These are phyloP conservation scores for Penicillium oxalicum DNA, from an alignment of 2,329 filamentous ascomycete species.

Conservation along the genomic window DNA sequence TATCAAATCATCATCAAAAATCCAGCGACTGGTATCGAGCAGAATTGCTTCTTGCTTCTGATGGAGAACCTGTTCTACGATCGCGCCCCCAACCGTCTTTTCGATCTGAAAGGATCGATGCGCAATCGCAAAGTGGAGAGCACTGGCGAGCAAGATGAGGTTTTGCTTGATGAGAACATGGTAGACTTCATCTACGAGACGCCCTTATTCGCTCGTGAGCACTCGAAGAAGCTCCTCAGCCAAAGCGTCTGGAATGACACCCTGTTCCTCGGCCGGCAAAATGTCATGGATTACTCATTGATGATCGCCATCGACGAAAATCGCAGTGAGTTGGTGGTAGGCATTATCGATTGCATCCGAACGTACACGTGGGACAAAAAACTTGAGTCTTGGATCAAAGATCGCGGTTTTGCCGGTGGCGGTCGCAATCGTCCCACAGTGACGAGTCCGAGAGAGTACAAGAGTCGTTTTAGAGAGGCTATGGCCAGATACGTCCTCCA, in stretches of 20 bases:
- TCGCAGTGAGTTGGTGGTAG: constrained; percentile 85
- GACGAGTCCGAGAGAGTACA: constrained; percentile 95
- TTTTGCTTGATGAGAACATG: constrained; percentile 95
- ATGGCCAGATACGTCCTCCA: constrained; percentile 76
- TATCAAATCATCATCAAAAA: constrained; percentile 98
- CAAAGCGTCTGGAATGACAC: constrained; percentile 97
- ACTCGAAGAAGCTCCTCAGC: constrained; percentile 87
- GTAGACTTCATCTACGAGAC: constrained; percentile 99
- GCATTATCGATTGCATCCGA: constrained; percentile 96
- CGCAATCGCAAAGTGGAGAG: constrained; percentile 94
- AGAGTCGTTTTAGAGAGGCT: constrained; percentile 87
- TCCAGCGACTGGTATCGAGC: constrained; percentile 80
- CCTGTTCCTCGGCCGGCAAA: constrained; percentile 84
- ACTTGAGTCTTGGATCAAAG: constrained; percentile 99
- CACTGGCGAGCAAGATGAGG: constrained; percentile 92
- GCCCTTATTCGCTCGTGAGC: constrained; percentile 88
- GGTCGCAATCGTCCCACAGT: constrained; percentile 85
- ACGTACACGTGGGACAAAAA: constrained; percentile 99
- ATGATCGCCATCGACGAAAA: constrained; percentile 97
- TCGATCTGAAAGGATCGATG: constrained; percentile 98
- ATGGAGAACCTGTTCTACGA: constrained; percentile 99
- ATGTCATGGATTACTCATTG: constrained; percentile 98
- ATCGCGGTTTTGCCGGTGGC: constrained; percentile 75
- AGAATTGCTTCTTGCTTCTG: constrained; percentile 86
- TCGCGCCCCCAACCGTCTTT: constrained; percentile 77